Evolutionary conservation across 2,329 filamentous ascomycete species (phyloP).

Genomic region (Phoma sp.): DNA sequence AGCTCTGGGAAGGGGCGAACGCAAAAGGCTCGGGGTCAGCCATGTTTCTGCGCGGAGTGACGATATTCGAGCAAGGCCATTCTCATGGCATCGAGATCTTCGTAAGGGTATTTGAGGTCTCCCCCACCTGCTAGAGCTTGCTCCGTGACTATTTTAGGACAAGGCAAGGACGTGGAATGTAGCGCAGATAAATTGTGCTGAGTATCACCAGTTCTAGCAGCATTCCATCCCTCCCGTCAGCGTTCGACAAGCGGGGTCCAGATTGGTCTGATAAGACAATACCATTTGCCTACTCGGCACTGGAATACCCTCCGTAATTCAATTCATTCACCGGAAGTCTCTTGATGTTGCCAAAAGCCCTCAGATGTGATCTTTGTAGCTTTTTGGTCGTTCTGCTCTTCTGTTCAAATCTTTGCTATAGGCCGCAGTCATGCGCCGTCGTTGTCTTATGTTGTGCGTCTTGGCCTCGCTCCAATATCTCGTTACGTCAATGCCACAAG

Average conservation of each 20-base stretch:
- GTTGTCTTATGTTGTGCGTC: too few species aligned
- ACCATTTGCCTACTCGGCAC: not conserved
- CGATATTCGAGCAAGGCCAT: too few species aligned
- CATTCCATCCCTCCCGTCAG: not conserved
- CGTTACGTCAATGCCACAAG: too few species aligned
- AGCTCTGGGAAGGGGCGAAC: conserved; percentile 14
- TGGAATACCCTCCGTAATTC: not conserved
- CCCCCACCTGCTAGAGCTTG: too few species aligned
- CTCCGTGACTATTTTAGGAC: not conserved
- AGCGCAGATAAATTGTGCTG: not conserved
- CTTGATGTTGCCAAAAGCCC: not conserved
- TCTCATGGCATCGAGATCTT: too few species aligned
- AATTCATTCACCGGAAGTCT: not conserved
- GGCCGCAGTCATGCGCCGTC: too few species aligned
- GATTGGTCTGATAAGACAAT: not conserved
- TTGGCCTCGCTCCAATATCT: too few species aligned
- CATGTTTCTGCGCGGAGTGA: not conserved
- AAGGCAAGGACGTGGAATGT: not conserved
- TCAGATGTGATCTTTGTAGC: not conserved
- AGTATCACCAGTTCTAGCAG: not conserved
- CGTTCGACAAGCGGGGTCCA: not conserved
- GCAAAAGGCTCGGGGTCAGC: not conserved
- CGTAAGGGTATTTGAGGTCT: too few species aligned
- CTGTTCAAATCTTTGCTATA: too few species aligned
- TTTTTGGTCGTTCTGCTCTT: too few species aligned